These are phyloP conservation scores for Pichia eremophila DNA, from an alignment of 805 yeast genomes.

Conservation along the genomic window DNA sequence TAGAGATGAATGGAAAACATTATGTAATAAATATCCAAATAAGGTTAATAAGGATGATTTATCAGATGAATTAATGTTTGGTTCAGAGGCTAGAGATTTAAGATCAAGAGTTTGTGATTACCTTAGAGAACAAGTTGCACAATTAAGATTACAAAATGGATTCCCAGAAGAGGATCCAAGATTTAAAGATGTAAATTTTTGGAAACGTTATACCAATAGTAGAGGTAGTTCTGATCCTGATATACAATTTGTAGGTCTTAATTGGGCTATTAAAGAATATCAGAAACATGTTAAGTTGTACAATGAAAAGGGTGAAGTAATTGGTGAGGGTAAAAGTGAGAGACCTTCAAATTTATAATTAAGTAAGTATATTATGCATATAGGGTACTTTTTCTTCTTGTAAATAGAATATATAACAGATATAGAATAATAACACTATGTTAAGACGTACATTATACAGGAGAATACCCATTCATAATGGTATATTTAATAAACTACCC, in stretches of 20 bases:
- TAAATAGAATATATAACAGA: no score
- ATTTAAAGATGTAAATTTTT: conserved; percentile 58
- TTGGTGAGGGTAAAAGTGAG: conserved; percentile 11
- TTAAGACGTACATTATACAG: no score
- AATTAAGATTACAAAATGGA: conserved; percentile 32
- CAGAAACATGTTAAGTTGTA: conserved; percentile 34
- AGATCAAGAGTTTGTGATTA: conserved; percentile 64
- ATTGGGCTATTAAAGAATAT: conserved; percentile 72
- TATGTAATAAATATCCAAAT: conserved; percentile 48
- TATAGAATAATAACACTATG: no score
- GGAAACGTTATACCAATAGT: conserved; percentile 57
- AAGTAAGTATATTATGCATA: not conserved
- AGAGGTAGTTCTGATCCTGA: conserved; percentile 65
- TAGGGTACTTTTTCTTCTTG: no score
- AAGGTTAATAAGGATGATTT: conserved; percentile 47
- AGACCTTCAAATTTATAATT: conserved; percentile 10
- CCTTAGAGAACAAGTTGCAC: conserved; percentile 52
- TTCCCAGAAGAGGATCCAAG: conserved; percentile 57
- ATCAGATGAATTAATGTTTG: conserved; percentile 50
- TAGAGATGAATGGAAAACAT: conserved; percentile 59
- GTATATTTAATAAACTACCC: no score
- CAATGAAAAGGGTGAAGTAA: conserved; percentile 26
- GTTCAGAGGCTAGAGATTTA: conserved; percentile 54
- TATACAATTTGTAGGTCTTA: conserved; percentile 63
- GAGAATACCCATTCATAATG: no score